These are phyloP conservation scores for Xylariales sp. DNA, from an alignment of 2,329 filamentous ascomycete genomes.

Conservation along the genomic window DNA sequence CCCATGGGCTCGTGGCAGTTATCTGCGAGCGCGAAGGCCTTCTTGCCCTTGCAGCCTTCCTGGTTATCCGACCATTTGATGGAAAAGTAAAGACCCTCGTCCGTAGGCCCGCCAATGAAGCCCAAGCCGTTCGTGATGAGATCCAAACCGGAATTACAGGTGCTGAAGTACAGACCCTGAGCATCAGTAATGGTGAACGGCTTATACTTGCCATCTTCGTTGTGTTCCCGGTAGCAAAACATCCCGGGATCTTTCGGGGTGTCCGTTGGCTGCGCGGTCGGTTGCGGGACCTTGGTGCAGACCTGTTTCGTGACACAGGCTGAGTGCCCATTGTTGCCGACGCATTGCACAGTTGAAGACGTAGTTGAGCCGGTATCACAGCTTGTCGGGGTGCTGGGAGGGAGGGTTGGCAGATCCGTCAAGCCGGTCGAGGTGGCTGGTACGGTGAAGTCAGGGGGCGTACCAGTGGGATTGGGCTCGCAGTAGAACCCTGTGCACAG, in stretches of 20 bases:
- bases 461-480: background rate
- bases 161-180: background rate
- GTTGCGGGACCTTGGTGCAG: background rate
- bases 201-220: background rate
- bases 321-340: background rate
- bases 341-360: background rate
- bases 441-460: background rate
- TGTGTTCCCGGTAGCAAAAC: background rate
- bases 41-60: background rate
- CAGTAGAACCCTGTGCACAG: background rate
- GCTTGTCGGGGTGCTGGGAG: background rate
- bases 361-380: background rate
- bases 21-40: background rate
- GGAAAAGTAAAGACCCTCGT: background rate
- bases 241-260: background rate
- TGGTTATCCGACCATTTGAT: background rate
- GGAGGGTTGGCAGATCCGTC: background rate
- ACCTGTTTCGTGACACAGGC: constrained; percentile 1
- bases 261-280: no score
- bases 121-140: background rate
- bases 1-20: background rate
- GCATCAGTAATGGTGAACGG: background rate
- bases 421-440: background rate
- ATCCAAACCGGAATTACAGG: background rate
- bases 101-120: background rate